Base-by-base conservation (phyloP, 2,329 filamentous ascomycete species). In the Blastomyces parvus region DNA sequence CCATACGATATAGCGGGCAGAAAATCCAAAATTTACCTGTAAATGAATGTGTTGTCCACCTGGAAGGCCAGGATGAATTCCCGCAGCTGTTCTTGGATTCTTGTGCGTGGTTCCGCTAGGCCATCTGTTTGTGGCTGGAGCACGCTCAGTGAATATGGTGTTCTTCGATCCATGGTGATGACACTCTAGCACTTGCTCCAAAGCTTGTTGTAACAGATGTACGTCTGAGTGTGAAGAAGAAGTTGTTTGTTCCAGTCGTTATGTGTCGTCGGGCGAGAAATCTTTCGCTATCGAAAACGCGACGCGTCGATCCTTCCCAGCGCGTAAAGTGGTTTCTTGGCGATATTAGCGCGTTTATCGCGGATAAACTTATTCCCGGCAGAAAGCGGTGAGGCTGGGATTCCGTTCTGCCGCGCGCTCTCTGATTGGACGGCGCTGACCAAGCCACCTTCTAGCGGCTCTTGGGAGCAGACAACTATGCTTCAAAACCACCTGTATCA, bases 11-110 rank as follows among this genome's bases (percentile, higher is more conserved):
- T 25, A 44, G 14, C 27, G 2, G 19, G 22, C 13, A 53, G 11
- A 25, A 25, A 33, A 19, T 40, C 48, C 50, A 60, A 25, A 67
- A 65, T 78, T 67, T 76, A 93, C 91, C 91, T 86, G 83, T 97
- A 99, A 71, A 97, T 87, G 78, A 96, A 97, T 72, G 88, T 85
- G 77, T 96, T 96, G 77, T 97, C 93, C 52, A 97, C 85, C 72
- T 93, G 87, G 74, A 97, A 99, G 69, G 93, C 90, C 64, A 97
- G 85, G 67, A 99, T 88, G 75, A 99, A 99, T 65, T 91, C 88
- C 72, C 94, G 87, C 65, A 99, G 84, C 73, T 90, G 87, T 64
- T 85, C 84, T 74, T 94, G 90, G 59, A 92, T 81, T 72, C 90
- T 85, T 33, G 85, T 81, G 64, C 88, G 83, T 63, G 84, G 87